Evolutionary conservation across 2,329 filamentous ascomycete genomes (phyloP), one percentile per base, ranked within the genome.

Genomic region (Blastomyces parvus): DNA sequence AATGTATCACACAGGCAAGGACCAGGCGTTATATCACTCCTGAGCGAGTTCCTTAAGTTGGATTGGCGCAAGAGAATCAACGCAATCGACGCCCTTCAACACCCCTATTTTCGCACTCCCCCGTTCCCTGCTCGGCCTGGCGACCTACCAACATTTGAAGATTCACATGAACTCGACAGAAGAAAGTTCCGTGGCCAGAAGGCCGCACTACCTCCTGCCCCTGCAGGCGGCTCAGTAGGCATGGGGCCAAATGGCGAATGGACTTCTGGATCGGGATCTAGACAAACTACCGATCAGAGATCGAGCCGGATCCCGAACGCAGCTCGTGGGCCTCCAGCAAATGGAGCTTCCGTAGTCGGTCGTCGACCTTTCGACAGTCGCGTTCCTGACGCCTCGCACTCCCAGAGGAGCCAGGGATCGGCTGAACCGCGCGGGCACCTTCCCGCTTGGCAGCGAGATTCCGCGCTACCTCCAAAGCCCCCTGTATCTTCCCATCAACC

Each of bases 91-190:
- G 94, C 94, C 0, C 80, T 99, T 27, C 84, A 95, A 67, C 94
- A 99, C 71, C 86, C 90, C 0, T 99, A 97, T 76, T 97, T 99
- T 79, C 87, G 85, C 66, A 88, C 85, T 63, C 77, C 83, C 0
- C 94, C 94, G 3, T 80, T 88, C 4, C 94, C 94, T 9, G 86
- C 92, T 48, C 84, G 84, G 62, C 91, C 94, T 0, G 87, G 88
- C 67, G 91, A 97, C 60, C 83, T 99, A n/a, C 94, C 94, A 1
- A 84, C 80, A 19, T 97, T 96, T 71, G 90, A 96, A 72, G 93
- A 97, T 70, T 96, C 91, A 55, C 94, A 99, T 76, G 94, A 99
- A 75, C 81, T 97, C n/a, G 94, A 99, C 73, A 85, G 93, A 60
- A 86, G 91, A 73, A 95, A 93, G 76, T 93, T 91, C 69, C 88